Evolutionary conservation across 768 basidiomycete species (phyloP), one percentile per base, ranked within the genome.

Genomic region (Suillus ampliporus): DNA sequence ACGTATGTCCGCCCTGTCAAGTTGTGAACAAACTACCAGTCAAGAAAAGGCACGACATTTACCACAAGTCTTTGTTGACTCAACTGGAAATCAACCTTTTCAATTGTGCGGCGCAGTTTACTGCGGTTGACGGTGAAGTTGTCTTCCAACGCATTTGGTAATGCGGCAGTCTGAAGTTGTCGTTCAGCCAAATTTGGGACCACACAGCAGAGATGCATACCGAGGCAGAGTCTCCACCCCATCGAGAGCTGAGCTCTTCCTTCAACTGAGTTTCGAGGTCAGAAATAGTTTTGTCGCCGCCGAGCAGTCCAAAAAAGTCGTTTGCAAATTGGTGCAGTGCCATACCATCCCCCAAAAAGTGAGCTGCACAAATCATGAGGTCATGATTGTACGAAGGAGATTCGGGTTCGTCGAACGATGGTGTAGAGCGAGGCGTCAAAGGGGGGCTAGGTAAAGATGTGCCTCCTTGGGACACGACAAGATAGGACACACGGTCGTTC

Each of bases 301-400:
- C 87, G 44, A 94, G 77, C 4, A 94, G 77, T 19, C 77, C 73
- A 71, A 94, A 89, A 70, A 94, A 87, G 66, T 94, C 90, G 72
- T 92, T 92, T 28, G 90, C 91, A 64, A 89, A 90, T 63, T 85
- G 82, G 74, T 94, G 92, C 19, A 94, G 80, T 1, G 92, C 90
- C 88, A 94, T 93, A 23, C 94, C 94, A 71, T 95, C 94, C 21
- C 92, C 92, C 52, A 94, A 74, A 73, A 89, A 94, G 72, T 95
- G 94, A 8, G 90, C 85, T 4, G 90, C 88, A 65, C 88, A 89
- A 53, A 95, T 83, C 64, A 92, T 77, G 59, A 94, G 75, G 69
- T 94, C 85, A 68, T 82, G 87, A 58, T 83, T 73, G 37, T 59
- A 72, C 52, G 60, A 67, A 41, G 26, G 65, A 58, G 58, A 73